A percentile compares a stretch with the other conserved stretches of the same genome.
Conservation (phyloP, 306 rosid genomes). For the Lathyrus aphaca region DNA sequence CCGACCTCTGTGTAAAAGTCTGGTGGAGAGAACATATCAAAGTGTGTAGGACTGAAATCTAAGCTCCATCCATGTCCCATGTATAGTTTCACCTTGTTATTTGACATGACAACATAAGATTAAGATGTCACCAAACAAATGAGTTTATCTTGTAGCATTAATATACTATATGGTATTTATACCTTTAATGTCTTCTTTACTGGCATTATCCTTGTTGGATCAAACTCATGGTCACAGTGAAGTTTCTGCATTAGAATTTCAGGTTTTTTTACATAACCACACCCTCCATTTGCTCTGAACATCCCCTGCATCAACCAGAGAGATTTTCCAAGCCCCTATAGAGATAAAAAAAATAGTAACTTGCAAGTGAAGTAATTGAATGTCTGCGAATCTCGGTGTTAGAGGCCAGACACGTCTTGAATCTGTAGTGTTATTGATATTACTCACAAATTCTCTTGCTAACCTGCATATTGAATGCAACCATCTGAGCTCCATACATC, state of each 20-base stretch:
- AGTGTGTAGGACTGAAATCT: slow-evolving; percentile 57
- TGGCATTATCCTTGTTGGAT: slow-evolving; percentile 55
- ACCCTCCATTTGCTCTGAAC: slow-evolving; percentile 93
- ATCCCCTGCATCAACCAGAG: slow-evolving; percentile 94
- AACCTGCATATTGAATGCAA: slow-evolving; percentile 99
- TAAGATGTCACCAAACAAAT: slow-evolving; percentile 17
- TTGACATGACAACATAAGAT: slow-evolving; percentile 11
- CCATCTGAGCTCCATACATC: slow-evolving; percentile 98
- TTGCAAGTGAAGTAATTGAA: slow-evolving; percentile 7
- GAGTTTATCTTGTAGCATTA: slow-evolving; percentile 16
- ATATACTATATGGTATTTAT: slow-evolving; percentile 24
- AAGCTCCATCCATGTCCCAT: slow-evolving; percentile 54
- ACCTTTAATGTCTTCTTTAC: slow-evolving; percentile 76
- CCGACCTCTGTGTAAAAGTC: slow-evolving; percentile 84
- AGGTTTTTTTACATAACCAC: slow-evolving; percentile 90
- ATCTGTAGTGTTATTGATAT: neutral
- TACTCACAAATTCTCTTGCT: slow-evolving; percentile 18
- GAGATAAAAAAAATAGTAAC: slow-evolving; percentile 25
- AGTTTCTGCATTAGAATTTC: slow-evolving; percentile 59
- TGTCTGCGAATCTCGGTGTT: too few species aligned
- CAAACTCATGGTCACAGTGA: slow-evolving; percentile 56
- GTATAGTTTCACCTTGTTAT: slow-evolving; percentile 72
- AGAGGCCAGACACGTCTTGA: neutral
- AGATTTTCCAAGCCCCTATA: slow-evolving; percentile 76
- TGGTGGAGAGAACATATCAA: slow-evolving; percentile 78